Conservation (phyloP, 1,139 yeast species). For the Sugiyamaella japonica region DNA sequence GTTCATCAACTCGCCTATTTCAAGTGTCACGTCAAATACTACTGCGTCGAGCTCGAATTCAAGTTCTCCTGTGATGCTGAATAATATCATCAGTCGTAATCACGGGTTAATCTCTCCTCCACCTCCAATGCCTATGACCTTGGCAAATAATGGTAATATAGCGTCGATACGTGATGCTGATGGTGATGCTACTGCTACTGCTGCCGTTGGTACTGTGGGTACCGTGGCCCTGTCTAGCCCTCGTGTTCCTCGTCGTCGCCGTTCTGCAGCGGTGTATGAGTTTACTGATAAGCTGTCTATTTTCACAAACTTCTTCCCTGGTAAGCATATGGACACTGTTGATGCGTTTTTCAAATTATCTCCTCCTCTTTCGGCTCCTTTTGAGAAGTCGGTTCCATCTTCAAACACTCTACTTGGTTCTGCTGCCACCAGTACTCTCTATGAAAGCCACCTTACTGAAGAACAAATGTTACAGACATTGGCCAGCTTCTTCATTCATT, state of each 20-base stretch:
- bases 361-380: conserved; percentile 7
- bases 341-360: conserved; percentile 1
- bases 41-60: conserved; percentile 8
- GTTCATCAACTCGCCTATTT: conserved; percentile 6
- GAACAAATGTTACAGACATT: conserved; percentile 32
- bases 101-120: conserved; percentile 9
- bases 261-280: conserved; percentile 8
- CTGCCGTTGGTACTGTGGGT: no score
- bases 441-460: conserved; percentile 26
- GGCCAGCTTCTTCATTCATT: conserved; percentile 24
- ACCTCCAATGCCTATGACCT: not conserved
- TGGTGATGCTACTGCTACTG: not conserved
- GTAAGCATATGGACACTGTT: not conserved
- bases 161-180: not conserved
- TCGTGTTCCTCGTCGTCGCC: conserved; percentile 8
- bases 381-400: conserved; percentile 6
- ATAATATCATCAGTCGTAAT: not conserved
- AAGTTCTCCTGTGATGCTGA: conserved; percentile 3
- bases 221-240: not conserved
- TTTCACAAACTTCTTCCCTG: conserved; percentile 12
- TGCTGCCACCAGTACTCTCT: conserved; percentile 11
- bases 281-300: conserved; percentile 15
- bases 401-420: conserved; percentile 6
- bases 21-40: conserved; percentile 3
- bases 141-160: not conserved